Base-by-base conservation (phyloP, 257 asterid species). In the Mentha longifolia region DNA sequence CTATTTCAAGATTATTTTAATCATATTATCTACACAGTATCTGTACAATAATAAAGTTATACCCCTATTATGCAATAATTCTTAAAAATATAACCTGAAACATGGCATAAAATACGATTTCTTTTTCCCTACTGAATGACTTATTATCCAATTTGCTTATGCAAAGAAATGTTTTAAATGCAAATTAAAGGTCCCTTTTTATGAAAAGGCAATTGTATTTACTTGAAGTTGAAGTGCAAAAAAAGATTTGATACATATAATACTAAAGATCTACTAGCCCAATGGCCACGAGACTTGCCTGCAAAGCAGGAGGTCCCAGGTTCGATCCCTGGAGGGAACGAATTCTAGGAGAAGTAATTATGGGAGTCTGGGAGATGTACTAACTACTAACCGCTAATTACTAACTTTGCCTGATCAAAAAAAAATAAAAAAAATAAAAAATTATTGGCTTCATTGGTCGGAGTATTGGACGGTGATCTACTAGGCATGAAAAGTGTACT, bases 201-300 rank as follows among this genome's bases (percentile, higher is more conserved):
- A 35, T 28, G 70, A 50, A 72, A 49, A 62, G 47, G 47, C 5
- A 63, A 9, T 28, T 33, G 49, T 74, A 60, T 67, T 59, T 67
- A 39, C 52, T 42, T 41, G 47, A 47, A 50, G 46, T 51, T 22
- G 33, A 49, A 42, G n/a, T 65, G 67, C 61, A 56, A 17, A 46
- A 22, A 19, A 49, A 58, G 7, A 57, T 57, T 20, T 51, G 28
- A 60, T 61, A 15, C 8, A 50, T 17, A 7, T 49, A 47, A 59
- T 11, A 10, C 12, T 51, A 17, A 64, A 47, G 22, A 41, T 42
- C 25, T 64, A 64, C 14, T 30, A 28, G n/a, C n/a, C n/a, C n/a
- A n/a, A n/a, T n/a, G n/a, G n/a, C n/a, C n/a, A n/a, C n/a, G n/a
- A n/a, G n/a, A n/a, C n/a, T n/a, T n/a, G n/a, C n/a, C n/a, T n/a